Evolutionary conservation across 192 early-diverging fungal genomes (phyloP).

Genomic region (Coemansia sp.): DNA sequence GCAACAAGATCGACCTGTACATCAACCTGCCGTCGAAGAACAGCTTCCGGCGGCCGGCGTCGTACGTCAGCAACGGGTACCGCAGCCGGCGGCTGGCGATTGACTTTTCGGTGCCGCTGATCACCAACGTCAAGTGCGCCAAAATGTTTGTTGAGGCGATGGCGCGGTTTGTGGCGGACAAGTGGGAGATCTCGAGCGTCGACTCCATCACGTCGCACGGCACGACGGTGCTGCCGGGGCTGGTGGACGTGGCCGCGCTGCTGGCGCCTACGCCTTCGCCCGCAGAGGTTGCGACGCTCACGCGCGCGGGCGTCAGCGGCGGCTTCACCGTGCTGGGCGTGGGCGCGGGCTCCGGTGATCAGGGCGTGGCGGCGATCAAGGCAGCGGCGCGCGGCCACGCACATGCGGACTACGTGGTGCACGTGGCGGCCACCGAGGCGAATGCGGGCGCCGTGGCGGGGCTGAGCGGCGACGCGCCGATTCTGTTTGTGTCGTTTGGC

Average conservation of each 20-base stretch:
- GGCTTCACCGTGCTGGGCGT: conserved; percentile 82
- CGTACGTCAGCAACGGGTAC: conserved; percentile 93
- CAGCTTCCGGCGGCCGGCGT: conserved; percentile 90
- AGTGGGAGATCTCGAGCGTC: conserved; percentile 72
- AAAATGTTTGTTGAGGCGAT: conserved; percentile 97
- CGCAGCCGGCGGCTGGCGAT: conserved; percentile 94
- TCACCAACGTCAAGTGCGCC: conserved; percentile 99
- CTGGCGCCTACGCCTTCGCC: conserved; percentile 51
- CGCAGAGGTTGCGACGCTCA: conserved; percentile 55
- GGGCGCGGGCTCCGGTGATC: conserved; percentile 23
- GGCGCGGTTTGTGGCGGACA: conserved; percentile 56
- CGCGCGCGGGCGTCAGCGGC: conserved; percentile 71
- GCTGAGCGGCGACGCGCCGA: conserved; percentile 34
- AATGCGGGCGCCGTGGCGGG: conserved; percentile 58
- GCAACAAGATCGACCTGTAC: conserved; percentile 96
- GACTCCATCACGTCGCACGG: conserved; percentile 91
- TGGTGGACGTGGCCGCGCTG: conserved; percentile 77
- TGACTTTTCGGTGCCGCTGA: conserved; percentile 92
- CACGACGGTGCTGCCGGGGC: conserved; percentile 77
- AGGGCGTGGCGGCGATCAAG: conserved; percentile 45
- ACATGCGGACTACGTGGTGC: conserved; percentile 70
- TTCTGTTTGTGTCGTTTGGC: conserved; percentile 64
- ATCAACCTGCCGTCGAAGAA: conserved; percentile 99
- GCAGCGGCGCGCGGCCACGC: conserved; percentile 55
- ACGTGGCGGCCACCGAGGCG: conserved; percentile 62